Evolutionary conservation across 768 basidiomycete genomes (phyloP).

Genomic region (Boletellus ananas): DNA sequence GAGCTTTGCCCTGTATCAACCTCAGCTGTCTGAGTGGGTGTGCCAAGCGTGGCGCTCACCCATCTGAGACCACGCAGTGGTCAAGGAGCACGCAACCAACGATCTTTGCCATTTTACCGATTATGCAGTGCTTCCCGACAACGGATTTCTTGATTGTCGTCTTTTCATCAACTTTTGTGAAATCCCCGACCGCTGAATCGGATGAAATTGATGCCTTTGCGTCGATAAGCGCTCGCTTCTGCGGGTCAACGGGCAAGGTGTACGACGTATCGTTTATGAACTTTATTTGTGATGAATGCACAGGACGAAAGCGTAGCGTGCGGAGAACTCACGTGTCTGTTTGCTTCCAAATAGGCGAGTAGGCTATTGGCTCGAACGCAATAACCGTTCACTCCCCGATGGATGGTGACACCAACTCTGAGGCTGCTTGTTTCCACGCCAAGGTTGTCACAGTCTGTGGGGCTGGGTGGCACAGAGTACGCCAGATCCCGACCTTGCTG

Average conservation of each 20-base stretch:
- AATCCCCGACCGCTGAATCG: slow-evolving; percentile 79
- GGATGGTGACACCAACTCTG: slow-evolving; percentile 61
- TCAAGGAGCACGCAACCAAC: slow-evolving; percentile 81
- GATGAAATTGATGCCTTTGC: slow-evolving; percentile 77
- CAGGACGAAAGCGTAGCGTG: neutral
- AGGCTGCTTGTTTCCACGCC: slow-evolving; percentile 42
- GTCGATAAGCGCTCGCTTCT: slow-evolving; percentile 68
- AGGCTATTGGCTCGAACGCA: slow-evolving; percentile 76
- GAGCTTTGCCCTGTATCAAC: slow-evolving; percentile 56
- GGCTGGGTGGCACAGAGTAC: slow-evolving; percentile 45
- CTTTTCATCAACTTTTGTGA: slow-evolving; percentile 77
- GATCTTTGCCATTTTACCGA: slow-evolving; percentile 83
- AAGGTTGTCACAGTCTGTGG: slow-evolving; percentile 38
- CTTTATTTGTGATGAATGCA: slow-evolving; percentile 25
- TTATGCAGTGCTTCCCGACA: slow-evolving; percentile 78
- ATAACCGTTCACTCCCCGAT: slow-evolving; percentile 49
- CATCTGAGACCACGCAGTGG: slow-evolving; percentile 84
- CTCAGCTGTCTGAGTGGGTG: slow-evolving; percentile 2
- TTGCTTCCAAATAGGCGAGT: slow-evolving; percentile 73
- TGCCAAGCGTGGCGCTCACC: slow-evolving; percentile 40
- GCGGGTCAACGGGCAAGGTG: slow-evolving; percentile 54
- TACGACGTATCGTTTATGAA: slow-evolving; percentile 51
- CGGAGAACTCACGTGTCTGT: slow-evolving; percentile 57
- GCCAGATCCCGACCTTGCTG: slow-evolving; percentile 28
- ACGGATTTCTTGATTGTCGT: slow-evolving; percentile 76